Evolutionary conservation across 129 eudicot genomes (phyloP), one percentile per base, ranked within the genome.

Genomic region (Dittrichia graveolens): DNA sequence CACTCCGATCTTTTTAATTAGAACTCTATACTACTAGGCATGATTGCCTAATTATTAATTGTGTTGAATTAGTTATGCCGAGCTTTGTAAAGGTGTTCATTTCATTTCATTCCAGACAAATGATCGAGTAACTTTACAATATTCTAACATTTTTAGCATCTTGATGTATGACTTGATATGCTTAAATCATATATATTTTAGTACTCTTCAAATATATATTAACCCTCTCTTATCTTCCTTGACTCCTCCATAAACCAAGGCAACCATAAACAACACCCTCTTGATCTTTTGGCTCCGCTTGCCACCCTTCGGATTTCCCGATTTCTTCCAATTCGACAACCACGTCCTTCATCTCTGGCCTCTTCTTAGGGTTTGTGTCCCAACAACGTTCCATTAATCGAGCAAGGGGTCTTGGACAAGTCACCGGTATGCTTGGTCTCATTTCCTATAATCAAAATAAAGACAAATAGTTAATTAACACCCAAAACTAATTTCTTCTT

Each of bases 281-380:
- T 24, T 54, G 73, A 44, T 73, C 79, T 45, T 62, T 55, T 6
- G 76, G 56, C 45, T 38, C 44, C 60, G 48, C 60, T 5, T 74
- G 69, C 53, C 65, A 77, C 13, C 75, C 82, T 75, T 83, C 82
- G 1, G 64, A 57, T 42, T 58, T 71, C 58, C 61, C 76, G 52
- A 75, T 74, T 15, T 74, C 65, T 55, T 83, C 75, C 50, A 83
- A 67, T 49, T 56, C 42, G 5, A 57, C 44, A 8, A 83, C 79
- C 37, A 83, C 80, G 11, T 80, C 85, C 15, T 76, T 77, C 88
- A 80, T 83, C 68, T 80, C 88, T 0, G 85, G 88, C 45, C 88
- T 60, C 13, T 60, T 76, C 50, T 55, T 75, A 4, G 81, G 85
- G 52, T 80, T 65, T 16, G 78, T 53, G 34, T 80, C 78, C 85